Evolutionary conservation across 768 basidiomycete species (phyloP).

Genomic region (Phlegmacium glaucopus): DNA sequence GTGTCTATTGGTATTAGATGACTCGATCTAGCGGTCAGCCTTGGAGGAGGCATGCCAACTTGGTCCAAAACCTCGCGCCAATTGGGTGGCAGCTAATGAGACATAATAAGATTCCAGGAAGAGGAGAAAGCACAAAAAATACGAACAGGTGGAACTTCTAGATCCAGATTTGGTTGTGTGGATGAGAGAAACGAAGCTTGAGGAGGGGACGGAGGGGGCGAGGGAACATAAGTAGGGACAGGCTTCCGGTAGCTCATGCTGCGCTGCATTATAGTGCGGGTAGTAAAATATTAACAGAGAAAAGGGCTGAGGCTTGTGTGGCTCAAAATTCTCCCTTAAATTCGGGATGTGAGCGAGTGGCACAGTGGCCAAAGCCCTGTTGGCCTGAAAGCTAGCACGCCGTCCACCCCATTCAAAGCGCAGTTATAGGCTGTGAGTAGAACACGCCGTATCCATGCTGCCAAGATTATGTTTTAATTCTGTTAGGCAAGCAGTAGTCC

Average conservation of each 20-base stretch:
- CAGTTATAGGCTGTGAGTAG: no score
- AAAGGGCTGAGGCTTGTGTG: conserved; percentile 3
- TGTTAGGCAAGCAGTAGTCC: no score
- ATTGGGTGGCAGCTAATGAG: conserved; percentile 29
- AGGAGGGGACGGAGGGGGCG: conserved; percentile 48
- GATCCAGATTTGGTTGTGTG: conserved; percentile 5
- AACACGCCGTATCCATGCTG: no score
- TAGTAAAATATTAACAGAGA: conserved; percentile 5
- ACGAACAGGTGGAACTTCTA: conserved; percentile 12
- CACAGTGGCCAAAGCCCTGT: no score
- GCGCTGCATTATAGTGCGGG: conserved; percentile 26
- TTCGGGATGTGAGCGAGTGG: no score
- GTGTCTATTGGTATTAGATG: not conserved
- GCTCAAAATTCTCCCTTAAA: not conserved
- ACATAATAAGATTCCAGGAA: not conserved
- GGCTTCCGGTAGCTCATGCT: conserved; percentile 70
- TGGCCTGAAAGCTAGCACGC: no score
- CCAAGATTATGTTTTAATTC: no score
- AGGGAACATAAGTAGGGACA: conserved; percentile 63
- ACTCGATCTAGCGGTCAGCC: conserved; percentile 1
- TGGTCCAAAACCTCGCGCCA: conserved; percentile 30
- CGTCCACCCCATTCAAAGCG: no score
- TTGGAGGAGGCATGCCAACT: conserved; percentile 3
- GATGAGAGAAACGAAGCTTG: conserved; percentile 4
- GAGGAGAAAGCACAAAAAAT: not conserved